These are phyloP conservation scores for Zygotorulaspora sp. DNA, from an alignment of 805 yeast genomes.

Conservation along the genomic window DNA sequence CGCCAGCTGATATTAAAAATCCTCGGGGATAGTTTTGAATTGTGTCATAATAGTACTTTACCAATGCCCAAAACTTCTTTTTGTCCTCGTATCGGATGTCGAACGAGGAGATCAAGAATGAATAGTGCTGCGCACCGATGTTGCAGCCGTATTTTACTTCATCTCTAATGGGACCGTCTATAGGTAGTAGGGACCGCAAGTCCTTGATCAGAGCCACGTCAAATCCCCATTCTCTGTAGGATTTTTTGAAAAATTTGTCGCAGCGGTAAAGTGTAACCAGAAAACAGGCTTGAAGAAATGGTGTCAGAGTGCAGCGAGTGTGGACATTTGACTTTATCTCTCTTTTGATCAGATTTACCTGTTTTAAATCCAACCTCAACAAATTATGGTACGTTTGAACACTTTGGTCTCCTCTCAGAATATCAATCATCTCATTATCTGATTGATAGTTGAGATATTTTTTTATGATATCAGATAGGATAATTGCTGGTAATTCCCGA, in stretches of 20 bases:
- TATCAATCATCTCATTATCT: conserved; percentile 8
- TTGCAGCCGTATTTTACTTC: conserved; percentile 25
- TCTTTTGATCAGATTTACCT: conserved; percentile 12
- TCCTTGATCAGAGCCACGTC: conserved; percentile 24
- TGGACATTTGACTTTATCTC: conserved; percentile 11
- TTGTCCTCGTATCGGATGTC: conserved; percentile 10
- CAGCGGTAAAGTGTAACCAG: conserved; percentile 18
- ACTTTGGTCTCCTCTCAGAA: conserved; percentile 3
- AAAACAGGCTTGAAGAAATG: conserved; percentile 26
- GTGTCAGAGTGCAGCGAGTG: conserved; percentile 23
- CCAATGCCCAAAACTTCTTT: conserved; percentile 21
- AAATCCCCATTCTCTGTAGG: conserved; percentile 20
- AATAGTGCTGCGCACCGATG: conserved; percentile 28
- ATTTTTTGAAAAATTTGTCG: conserved; percentile 17
- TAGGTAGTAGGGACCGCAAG: conserved; percentile 19
- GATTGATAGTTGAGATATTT: conserved; percentile 16
- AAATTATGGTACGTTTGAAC: conserved; percentile 14
- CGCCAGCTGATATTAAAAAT: conserved; percentile 21
- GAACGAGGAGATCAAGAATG: conserved; percentile 23
- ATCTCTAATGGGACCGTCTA: conserved; percentile 11
- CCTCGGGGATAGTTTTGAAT: conserved; percentile 15
- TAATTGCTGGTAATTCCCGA: conserved; percentile 14
- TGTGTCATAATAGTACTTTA: conserved; percentile 17
- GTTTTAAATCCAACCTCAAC: conserved; percentile 13
- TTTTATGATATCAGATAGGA: conserved; percentile 14